These are phyloP conservation scores for Microcos paniculata DNA, from an alignment of 345 rosid species.

Conservation along the genomic window DNA sequence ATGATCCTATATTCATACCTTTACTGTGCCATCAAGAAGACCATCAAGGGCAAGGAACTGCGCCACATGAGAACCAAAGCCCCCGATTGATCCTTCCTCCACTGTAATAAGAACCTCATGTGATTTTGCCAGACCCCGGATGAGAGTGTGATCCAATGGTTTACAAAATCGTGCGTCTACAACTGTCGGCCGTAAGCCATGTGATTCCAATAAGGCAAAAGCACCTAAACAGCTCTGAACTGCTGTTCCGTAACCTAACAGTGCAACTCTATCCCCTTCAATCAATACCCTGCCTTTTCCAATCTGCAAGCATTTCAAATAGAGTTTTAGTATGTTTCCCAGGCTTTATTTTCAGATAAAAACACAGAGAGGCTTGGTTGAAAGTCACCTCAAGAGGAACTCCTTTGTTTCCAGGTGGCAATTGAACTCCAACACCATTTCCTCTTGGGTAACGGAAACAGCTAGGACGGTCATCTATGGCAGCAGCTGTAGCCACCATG, in stretches of 20 bases:
- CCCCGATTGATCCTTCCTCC: constrained; percentile 97
- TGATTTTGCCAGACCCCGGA: constrained; percentile 79
- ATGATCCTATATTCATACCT: constrained; percentile 43
- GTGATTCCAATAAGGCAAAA: constrained; percentile 48
- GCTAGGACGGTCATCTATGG: constrained; percentile 90
- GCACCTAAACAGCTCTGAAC: constrained; percentile 93
- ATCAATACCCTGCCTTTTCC: constrained; percentile 78
- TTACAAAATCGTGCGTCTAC: constrained; percentile 95
- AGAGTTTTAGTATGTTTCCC: not conserved
- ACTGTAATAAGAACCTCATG: constrained; percentile 84
- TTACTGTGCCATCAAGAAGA: constrained; percentile 85
- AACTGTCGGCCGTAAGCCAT: constrained; percentile 59
- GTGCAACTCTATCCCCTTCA: constrained; percentile 91
- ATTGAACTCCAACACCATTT: constrained; percentile 70
- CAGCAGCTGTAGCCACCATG: constrained; percentile 96
- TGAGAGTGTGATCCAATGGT: constrained; percentile 74
- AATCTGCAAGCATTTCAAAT: constrained; percentile 37
- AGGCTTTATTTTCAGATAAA: not conserved
- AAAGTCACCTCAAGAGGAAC: constrained; percentile 67
- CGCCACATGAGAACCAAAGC: constrained; percentile 93
- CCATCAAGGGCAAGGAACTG: constrained; percentile 93
- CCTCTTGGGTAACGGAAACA: constrained; percentile 98
- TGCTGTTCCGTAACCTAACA: constrained; percentile 83
- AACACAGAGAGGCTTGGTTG: not conserved
- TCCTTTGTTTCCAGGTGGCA: constrained; percentile 88